Evolutionary conservation across 2,329 filamentous ascomycete genomes (phyloP), one percentile per base, ranked within the genome.

Genomic region (Fonsecaea pugnacius): DNA sequence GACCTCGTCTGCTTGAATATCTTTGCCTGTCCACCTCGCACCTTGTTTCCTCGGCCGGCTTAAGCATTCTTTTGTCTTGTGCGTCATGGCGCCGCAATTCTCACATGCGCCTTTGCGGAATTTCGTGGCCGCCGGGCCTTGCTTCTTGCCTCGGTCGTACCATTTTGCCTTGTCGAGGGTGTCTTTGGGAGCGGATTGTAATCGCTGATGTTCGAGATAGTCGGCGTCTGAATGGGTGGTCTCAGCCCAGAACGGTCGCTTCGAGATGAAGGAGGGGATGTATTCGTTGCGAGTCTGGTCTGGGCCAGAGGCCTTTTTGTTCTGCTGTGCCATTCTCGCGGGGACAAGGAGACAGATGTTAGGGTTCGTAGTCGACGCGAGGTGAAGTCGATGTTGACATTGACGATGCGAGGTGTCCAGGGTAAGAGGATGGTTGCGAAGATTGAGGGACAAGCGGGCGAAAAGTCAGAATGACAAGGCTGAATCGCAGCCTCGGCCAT

Each of bases 31-130:
- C 87, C 90, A 97, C 75, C 89, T 92, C 10, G 95, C 95, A 67
- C 95, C 94, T 62, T 89, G 88, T 58, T 96, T 96, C 64, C 95
- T 87, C 33, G 93, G 95, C 60, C 95, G 86, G 73, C 89, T 92
- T 57, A 99, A 79, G 75, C 95, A 99, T 74, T 98, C 94, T 75
- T 96, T 96, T 58, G 88, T 90, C 79, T 96, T 96, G 79, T 99
- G 95, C 69, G 91, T 92, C 91, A 98, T 96, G 63, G 92, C 89
- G 73, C 95, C 95, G 80, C 95, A 99, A 79, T 99, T 99, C 78
- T 98, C 94, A 80, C 95, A 99, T 59, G 95, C 94, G 74, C 96
- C 95, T 81, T 98, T 99, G 70, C 96, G 91, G 76, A 91, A 99
- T 75, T 97, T 99, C 70, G 95, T 99, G 57, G 94, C 92, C 0